These are phyloP conservation scores for Stevia rebaudiana DNA, from an alignment of 140 eudicot species.

Conservation along the genomic window DNA sequence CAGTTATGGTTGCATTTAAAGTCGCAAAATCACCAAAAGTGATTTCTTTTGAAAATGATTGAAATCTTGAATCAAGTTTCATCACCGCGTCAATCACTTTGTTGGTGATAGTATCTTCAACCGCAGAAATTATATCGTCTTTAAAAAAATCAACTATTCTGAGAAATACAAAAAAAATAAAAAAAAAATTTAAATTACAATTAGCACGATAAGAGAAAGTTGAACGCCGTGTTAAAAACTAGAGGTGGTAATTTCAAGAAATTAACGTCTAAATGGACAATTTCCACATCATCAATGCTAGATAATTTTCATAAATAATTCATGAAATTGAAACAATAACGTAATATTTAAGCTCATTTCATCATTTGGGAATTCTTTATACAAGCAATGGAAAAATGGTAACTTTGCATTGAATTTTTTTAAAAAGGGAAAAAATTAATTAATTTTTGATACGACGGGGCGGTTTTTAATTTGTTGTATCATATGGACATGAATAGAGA, in stretches of 20 bases:
- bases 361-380: too few species aligned
- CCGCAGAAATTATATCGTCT: slow-evolving; percentile 53
- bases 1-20: slow-evolving; percentile 58
- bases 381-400: background rate
- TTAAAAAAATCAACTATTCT: slow-evolving; percentile 73
- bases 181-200: too few species aligned
- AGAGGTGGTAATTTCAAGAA: background rate
- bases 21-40: slow-evolving; percentile 44
- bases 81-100: slow-evolving; percentile 49
- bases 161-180: slow-evolving; percentile 26
- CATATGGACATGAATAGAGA: background rate
- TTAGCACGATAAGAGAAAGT: slow-evolving; percentile 19
- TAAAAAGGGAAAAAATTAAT: background rate
- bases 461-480: background rate
- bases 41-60: slow-evolving; percentile 68
- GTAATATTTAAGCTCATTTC: background rate
- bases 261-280: background rate
- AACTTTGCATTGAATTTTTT: background rate
- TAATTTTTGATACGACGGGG: background rate
- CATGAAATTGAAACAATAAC: background rate
- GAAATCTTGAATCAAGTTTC: slow-evolving; percentile 48
- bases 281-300: background rate
- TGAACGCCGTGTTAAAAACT: background rate
- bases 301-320: background rate
- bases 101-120: slow-evolving; percentile 65